Percentiles rank a stretch among this genome's conserved stretches.
phyloP scores from a whole-genome alignment of 257 asterid genomes.

The Solanum peruvianum region DNA sequence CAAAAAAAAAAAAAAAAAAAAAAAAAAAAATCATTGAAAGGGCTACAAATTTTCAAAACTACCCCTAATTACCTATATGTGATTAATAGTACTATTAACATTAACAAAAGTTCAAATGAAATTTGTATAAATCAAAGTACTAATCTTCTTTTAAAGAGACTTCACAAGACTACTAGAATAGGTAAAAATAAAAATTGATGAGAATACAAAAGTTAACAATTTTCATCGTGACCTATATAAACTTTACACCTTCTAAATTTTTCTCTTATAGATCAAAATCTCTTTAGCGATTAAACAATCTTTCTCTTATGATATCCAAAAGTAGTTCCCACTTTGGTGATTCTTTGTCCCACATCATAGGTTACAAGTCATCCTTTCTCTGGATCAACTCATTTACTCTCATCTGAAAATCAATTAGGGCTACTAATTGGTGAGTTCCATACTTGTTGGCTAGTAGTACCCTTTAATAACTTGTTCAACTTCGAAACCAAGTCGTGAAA shows the following conservation, averaged over 20 bases:
- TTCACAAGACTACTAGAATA: background rate
- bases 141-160: background rate
- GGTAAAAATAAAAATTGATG: background rate
- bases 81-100: background rate
- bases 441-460: background rate
- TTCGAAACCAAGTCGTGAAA: no score
- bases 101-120: background rate
- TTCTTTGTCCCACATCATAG: background rate
- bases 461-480: background rate
- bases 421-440: background rate
- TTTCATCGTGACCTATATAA: no score
- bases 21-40: background rate
- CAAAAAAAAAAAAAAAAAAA: background rate
- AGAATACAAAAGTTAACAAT: background rate
- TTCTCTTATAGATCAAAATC: constrained; percentile 24
- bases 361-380: background rate
- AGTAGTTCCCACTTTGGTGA: constrained; percentile 42
- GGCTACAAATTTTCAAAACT: background rate
- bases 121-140: background rate
- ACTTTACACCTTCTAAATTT: no score
- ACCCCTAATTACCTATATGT: background rate
- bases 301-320: constrained; percentile 39
- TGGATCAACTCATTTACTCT: background rate
- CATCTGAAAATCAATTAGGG: background rate
- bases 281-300: constrained; percentile 29